Base-by-base conservation (phyloP, 495 filamentous ascomycete species). In the Aspergillus wentii region DNA sequence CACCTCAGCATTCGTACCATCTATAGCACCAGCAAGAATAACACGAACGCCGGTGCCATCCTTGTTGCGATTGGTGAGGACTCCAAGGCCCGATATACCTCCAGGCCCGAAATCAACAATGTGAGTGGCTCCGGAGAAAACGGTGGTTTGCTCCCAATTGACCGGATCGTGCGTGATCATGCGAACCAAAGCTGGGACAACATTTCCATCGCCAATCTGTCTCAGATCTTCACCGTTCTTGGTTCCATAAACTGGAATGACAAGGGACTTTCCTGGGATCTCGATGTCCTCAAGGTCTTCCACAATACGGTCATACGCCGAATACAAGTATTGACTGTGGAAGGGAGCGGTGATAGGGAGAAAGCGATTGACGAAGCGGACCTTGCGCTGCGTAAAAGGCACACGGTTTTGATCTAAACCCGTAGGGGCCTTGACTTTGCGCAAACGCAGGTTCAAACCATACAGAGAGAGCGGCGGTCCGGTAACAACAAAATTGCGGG, bases 31-130 rank as follows among this genome's bases (percentile, higher is more conserved):
- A 18, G 88, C 91, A 40, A 97, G 75, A 41, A 98, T 94, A 33
- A 95, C 86, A 33, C 92, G 86, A 19, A 97, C 91, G 48, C 92
- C 92, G 30, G 88, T 96, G 41, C 92, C 92, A 49, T 98, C 91
- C 68, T 96, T 98, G 74, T 94, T 98, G 21, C 90, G 84, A 71
- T 94, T 95, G 15, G 91, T 98, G 31, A 98, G 70, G n/a, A 95
- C 86, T 41, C 92, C 92, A 31, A 98, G 82, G 23, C 92, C 92
- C 21, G 92, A 96, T 48, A 94, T 91, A 21, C 92, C 92, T 47
- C 92, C 92, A 9, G 92, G 92, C 16, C 92, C 92, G 46, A 98
- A 97, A 63, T 97, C 92, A 43, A 97, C 61, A 33, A 97, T 85
- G 58, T 98, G 92, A 2, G 92, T 95, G 8, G 92, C 92, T 3